These are phyloP conservation scores for Cytospora paraplurivora DNA, from an alignment of 2,329 filamentous ascomycete species.

Conservation along the genomic window DNA sequence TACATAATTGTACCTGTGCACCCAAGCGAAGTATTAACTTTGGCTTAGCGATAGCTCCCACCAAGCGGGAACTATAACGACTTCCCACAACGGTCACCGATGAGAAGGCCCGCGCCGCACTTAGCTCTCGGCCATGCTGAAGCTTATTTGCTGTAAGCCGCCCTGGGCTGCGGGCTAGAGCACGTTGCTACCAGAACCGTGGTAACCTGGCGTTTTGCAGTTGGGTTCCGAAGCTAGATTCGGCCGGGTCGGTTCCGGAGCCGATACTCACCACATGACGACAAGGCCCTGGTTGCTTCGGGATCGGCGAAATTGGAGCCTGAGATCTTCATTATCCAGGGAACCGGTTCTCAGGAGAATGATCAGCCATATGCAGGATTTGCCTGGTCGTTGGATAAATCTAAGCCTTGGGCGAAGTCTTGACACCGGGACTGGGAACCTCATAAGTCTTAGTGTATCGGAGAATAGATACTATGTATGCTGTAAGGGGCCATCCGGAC, in stretches of 20 bases:
- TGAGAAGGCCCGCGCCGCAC: slow-evolving; percentile 21
- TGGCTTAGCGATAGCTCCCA: slow-evolving; percentile 12
- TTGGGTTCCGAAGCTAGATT: slow-evolving; percentile 11
- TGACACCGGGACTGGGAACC: neutral
- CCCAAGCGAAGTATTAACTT: neutral
- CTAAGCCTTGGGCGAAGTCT: neutral
- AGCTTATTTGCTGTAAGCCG: neutral
- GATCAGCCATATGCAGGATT: too few relatives aligned
- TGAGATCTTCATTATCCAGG: too few relatives aligned
- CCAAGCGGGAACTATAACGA: neutral
- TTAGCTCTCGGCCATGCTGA: neutral
- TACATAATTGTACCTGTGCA: too few relatives aligned
- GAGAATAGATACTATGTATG: neutral
- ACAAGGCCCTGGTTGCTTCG: neutral
- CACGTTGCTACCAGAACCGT: neutral
- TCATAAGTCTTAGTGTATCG: neutral
- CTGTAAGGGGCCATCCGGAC: neutral
- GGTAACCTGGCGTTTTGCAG: slow-evolving; percentile 4
- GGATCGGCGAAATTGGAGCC: too few relatives aligned
- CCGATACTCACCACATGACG: slow-evolving; percentile 3
- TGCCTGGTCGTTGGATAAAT: neutral
- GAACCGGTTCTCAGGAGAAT: too few relatives aligned
- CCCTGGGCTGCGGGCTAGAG: slow-evolving; percentile 2
- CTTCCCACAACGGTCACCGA: slow-evolving; percentile 11
- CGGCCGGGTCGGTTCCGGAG: slow-evolving; percentile 15